phyloP scores from a whole-genome alignment of 2,329 filamentous ascomycete genomes.

The Apiospora arundinis region DNA sequence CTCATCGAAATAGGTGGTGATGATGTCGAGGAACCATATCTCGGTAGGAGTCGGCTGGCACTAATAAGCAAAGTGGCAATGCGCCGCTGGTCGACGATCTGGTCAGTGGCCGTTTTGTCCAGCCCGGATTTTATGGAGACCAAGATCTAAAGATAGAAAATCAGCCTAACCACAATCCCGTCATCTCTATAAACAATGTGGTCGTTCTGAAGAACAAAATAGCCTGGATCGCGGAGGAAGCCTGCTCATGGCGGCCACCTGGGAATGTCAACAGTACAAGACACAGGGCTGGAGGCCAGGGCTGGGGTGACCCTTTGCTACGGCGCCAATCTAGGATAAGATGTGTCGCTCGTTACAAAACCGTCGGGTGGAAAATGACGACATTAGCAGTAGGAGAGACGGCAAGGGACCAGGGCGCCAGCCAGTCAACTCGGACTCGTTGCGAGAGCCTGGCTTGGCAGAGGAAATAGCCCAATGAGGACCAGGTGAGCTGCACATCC shows the following conservation, averaged over 20 bases:
- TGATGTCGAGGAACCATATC: background rate
- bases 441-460: conserved; percentile 13
- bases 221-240: background rate
- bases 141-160: conserved; percentile 3
- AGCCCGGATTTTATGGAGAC: conserved; percentile 12
- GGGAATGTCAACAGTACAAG: background rate
- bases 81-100: background rate
- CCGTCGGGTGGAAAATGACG: background rate
- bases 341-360: background rate
- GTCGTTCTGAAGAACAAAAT: background rate
- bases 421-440: conserved; percentile 6
- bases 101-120: background rate
- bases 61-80: conserved; percentile 11
- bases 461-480: background rate
- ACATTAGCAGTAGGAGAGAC: background rate
- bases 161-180: background rate
- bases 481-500: background rate
- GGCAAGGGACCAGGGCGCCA: background rate
- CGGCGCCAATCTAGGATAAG: background rate
- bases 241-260: background rate
- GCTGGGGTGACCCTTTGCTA: background rate
- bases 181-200: background rate
- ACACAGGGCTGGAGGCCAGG: background rate
- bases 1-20: background rate
- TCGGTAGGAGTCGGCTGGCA: background rate